Evolutionary conservation across 2,329 filamentous ascomycete species (phyloP), one percentile per base, ranked within the genome.

Genomic region (Calycina herbarum): DNA sequence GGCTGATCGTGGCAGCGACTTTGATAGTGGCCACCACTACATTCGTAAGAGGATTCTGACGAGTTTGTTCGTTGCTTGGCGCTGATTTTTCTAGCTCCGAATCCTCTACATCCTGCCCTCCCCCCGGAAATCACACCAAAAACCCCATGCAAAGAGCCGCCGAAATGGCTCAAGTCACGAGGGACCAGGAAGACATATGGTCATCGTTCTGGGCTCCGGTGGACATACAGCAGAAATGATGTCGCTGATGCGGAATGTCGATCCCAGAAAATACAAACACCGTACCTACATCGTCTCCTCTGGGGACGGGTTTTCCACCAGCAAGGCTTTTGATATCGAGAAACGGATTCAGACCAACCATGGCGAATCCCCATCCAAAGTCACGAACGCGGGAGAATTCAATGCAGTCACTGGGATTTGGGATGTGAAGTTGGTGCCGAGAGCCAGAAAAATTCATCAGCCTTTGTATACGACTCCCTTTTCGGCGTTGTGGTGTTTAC

Each of bases 151-250:
- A 48, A 51, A 51, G 17, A 51, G 45, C n/a, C 45, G 45, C 45
- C 59, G 66, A 40, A 63, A 63, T 29, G 62, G 68, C n/a, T n/a
- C 45, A 20, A 51, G 45, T 20, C 76, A 74, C 62, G 74, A 74
- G 24, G 61, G 73, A 3, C 79, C 80, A 31, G 35, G 45, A 51
- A 81, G 82, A 6, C 87, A 94, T 77, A 81, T 93, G 63, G 82
- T 96, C 38, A 85, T 96, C 69, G 89, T 98, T 31, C 89, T 98
- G 29, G 95, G 95, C 62, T 96, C 92, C 2, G 95, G 95, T 38
- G 95, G 95, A 0, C 95, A 99, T 79, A 97, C 95, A 0, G 89
- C 93, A 59, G 95, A 99, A 78, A 96, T 99, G 91, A 83, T 97
- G 68, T 88, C 90, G 74, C 91, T 97, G 81, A 86, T 99, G 72